These are phyloP conservation scores for Aspergillus panamensis DNA, from an alignment of 495 filamentous ascomycete genomes.

Conservation along the genomic window DNA sequence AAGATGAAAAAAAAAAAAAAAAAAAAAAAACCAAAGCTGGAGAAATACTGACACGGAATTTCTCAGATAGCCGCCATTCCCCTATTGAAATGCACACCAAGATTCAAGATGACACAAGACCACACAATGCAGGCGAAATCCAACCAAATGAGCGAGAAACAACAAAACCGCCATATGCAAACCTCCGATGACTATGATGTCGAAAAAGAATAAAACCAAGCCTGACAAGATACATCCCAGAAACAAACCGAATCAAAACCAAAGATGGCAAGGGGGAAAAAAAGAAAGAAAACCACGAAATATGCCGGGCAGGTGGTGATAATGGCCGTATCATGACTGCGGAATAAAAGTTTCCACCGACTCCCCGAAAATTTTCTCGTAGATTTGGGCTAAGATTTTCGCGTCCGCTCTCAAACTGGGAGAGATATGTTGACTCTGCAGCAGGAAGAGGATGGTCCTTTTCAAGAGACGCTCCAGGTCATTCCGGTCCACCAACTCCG, in stretches of 20 bases:
- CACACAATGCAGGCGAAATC: conserved; percentile 7
- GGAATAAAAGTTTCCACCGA: conserved; percentile 22
- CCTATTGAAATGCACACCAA: conserved; percentile 11
- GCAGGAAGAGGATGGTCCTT: conserved; percentile 70
- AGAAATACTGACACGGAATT: conserved; percentile 1
- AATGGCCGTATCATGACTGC: background rate
- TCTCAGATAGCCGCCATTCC: conserved; percentile 16
- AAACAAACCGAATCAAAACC: background rate
- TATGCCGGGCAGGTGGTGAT: background rate
- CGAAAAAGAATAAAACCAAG: conserved; percentile 2
- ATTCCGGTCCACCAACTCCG: conserved; percentile 46
- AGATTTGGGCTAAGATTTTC: conserved; percentile 61
- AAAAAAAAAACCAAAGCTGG: background rate
- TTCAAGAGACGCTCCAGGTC: conserved; percentile 47
- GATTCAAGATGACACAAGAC: conserved; percentile 1
- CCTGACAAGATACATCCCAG: conserved; percentile 5
- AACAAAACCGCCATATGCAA: conserved; percentile 19
- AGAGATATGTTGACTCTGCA: conserved; percentile 56
- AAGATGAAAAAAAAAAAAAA: background rate
- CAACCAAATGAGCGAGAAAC: conserved; percentile 9
- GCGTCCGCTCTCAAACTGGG: conserved; percentile 65
- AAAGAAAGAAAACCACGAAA: background rate
- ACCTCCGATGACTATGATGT: conserved; percentile 17
- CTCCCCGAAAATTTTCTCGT: conserved; percentile 48
- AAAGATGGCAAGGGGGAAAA: background rate